Conservation (phyloP, 2,329 filamentous ascomycete genomes). For the Alternaria burnsii region DNA sequence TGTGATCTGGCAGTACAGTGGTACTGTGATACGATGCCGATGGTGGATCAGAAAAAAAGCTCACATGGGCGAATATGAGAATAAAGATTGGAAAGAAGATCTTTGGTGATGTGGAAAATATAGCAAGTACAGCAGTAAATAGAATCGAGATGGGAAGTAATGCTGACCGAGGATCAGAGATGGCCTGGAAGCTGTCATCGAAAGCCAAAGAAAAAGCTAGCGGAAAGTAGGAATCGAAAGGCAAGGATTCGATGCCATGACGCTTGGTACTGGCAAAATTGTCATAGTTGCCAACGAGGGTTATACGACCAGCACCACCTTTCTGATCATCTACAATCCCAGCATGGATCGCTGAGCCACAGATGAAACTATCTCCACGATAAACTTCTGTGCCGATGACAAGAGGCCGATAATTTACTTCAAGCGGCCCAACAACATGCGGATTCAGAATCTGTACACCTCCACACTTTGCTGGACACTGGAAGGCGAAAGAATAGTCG, state of each 20-base stretch:
- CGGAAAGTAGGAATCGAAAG: conserved; percentile 88
- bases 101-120: conserved; percentile 78
- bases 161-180: conserved; percentile 77
- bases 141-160: conserved; percentile 79
- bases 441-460: conserved; percentile 72
- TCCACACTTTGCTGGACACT: conserved; percentile 75
- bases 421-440: conserved; percentile 74
- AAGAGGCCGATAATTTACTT: conserved; percentile 64
- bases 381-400: conserved; percentile 72
- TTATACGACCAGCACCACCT: conserved; percentile 83
- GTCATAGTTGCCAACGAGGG: conserved; percentile 71
- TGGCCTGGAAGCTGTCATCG: conserved; percentile 69
- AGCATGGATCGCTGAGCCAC: conserved; percentile 83
- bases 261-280: conserved; percentile 68
- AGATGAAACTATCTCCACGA: conserved; percentile 90
- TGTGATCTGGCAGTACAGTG: conserved; percentile 59
- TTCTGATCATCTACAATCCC: conserved; percentile 73
- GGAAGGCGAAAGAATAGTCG: conserved; percentile 73
- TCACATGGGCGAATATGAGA: conserved; percentile 86
- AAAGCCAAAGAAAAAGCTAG: conserved; percentile 80
- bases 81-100: conserved; percentile 85
- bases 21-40: conserved; percentile 61
- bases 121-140: conserved; percentile 75
- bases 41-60: conserved; percentile 86
- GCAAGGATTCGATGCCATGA: conserved; percentile 78